Conservation (phyloP, 2,329 filamentous ascomycete genomes). For the Gremmenia infestans region DNA sequence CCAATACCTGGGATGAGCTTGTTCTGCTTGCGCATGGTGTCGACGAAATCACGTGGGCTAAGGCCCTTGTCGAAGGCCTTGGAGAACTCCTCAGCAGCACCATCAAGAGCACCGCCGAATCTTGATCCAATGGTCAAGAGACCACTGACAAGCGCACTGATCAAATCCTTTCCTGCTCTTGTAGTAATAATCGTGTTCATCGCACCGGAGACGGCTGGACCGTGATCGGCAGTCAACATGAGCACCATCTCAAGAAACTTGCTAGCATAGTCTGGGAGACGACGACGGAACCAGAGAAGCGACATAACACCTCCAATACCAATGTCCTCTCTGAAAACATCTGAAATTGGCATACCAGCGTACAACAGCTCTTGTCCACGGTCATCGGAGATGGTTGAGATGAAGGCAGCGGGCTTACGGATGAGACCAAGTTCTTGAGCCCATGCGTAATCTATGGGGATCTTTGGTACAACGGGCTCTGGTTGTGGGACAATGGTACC, state of each 20-base stretch:
- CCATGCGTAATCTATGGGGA: conserved; percentile 99
- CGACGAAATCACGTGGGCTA: conserved; percentile 96
- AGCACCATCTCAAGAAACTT: conserved; percentile 99
- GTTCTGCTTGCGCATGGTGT: conserved; percentile 99
- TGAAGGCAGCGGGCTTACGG: conserved; percentile 99
- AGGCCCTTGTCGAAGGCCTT: conserved; percentile 97
- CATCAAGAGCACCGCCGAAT: conserved; percentile 97
- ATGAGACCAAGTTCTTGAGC: conserved; percentile 98
- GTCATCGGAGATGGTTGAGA: conserved; percentile 99
- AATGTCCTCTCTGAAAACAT: conserved; percentile 98
- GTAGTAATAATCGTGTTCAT: conserved; percentile 99
- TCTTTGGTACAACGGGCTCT: conserved; percentile 95
- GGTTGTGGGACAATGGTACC: conserved; percentile 80
- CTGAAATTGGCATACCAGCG: conserved; percentile 99
- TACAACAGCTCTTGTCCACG: conserved; percentile 99
- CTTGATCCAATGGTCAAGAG: conserved; percentile 96
- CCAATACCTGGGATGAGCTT: conserved; percentile 99
- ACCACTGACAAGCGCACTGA: conserved; percentile 91
- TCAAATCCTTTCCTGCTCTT: conserved; percentile 97
- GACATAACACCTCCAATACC: conserved; percentile 99
- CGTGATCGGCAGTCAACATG: conserved; percentile 99
- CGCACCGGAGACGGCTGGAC: conserved; percentile 95
- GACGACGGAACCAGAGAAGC: conserved; percentile 97
- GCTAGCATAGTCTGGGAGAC: conserved; percentile 91
- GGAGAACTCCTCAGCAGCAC: conserved; percentile 96